These are phyloP conservation scores for Cudoniella acicularis DNA, from an alignment of 495 filamentous ascomycete species.

Conservation along the genomic window DNA sequence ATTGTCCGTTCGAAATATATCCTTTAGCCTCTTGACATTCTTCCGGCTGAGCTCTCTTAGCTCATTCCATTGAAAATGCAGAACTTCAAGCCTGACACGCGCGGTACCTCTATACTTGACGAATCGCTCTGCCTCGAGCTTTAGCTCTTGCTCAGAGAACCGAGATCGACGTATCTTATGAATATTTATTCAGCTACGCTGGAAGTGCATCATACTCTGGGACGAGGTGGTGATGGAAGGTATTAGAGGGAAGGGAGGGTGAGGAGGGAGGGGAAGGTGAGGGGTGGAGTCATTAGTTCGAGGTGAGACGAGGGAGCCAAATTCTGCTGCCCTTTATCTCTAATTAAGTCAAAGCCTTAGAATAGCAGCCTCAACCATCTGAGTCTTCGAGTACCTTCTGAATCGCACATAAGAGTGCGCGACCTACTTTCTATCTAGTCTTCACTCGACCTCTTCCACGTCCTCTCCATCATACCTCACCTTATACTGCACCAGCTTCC, in stretches of 20 bases:
- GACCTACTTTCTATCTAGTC: too few relatives aligned
- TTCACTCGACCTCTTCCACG: too few relatives aligned
- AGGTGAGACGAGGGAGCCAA: conserved; percentile 7
- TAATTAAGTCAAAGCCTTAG: conserved; percentile 1
- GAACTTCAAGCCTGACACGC: conserved; percentile 8
- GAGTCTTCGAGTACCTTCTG: too few relatives aligned
- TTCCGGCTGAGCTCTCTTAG: conserved; percentile 12
- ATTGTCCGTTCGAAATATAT: conserved; percentile 4
- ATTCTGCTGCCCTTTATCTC: conserved; percentile 9
- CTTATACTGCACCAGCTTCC: too few relatives aligned
- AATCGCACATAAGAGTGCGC: too few relatives aligned
- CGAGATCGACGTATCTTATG: conserved; percentile 7
- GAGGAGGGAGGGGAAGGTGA: neutral
- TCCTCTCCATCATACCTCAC: too few relatives aligned
- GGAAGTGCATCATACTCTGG: neutral
- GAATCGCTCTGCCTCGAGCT: conserved; percentile 3
- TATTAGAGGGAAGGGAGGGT: conserved; percentile 3
- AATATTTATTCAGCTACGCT: conserved; percentile 5
- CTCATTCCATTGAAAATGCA: conserved; percentile 5
- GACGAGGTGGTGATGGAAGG: conserved; percentile 6
- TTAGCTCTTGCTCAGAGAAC: conserved; percentile 4
- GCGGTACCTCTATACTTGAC: conserved; percentile 10
- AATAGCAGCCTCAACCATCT: conserved; percentile 8
- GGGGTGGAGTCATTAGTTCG: conserved; percentile 3
- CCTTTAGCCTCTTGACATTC: conserved; percentile 17